Percentiles rank a stretch among this genome's conserved stretches.
Evolutionary conservation across 2,329 filamentous ascomycete species (phyloP).

Genomic region (Fusarium napiforme): DNA sequence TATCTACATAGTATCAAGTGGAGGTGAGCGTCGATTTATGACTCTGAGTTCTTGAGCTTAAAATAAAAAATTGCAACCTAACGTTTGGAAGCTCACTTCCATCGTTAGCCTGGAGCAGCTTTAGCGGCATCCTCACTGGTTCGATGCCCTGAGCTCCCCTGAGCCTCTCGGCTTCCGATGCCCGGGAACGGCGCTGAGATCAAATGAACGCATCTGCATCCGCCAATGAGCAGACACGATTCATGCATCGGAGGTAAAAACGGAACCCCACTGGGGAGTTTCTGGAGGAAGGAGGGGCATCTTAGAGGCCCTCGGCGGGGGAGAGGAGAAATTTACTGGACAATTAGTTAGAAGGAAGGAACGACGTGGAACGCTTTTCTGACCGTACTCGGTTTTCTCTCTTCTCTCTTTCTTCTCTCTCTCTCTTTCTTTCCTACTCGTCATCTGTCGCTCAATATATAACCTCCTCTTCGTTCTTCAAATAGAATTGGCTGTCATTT

Average conservation of each 20-base stretch:
- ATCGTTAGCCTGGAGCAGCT: neutral
- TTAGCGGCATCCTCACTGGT: slow-evolving; percentile 19
- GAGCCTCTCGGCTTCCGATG: slow-evolving; percentile 39
- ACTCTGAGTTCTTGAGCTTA: slow-evolving; percentile 7
- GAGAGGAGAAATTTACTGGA: slow-evolving; percentile 38
- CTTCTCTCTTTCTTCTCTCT: slow-evolving; percentile 3
- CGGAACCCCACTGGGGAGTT: slow-evolving; percentile 36
- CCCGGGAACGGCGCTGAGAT: slow-evolving; percentile 42
- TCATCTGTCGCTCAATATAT: slow-evolving; percentile 28
- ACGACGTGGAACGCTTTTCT: slow-evolving; percentile 25
- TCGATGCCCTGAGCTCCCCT: slow-evolving; percentile 21
- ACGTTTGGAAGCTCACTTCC: slow-evolving; percentile 10
- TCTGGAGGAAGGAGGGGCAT: slow-evolving; percentile 31
- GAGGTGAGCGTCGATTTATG: slow-evolving; percentile 1
- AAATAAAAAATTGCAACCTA: neutral
- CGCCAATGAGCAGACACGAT: slow-evolving; percentile 32
- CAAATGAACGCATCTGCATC: neutral
- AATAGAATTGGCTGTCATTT: neutral
- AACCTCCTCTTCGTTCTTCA: neutral
- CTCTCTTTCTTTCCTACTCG: slow-evolving; percentile 9
- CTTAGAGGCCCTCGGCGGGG: slow-evolving; percentile 18
- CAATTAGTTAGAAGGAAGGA: slow-evolving; percentile 13
- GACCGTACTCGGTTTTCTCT: slow-evolving; percentile 11
- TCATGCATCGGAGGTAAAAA: slow-evolving; percentile 38
- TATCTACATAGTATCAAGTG: neutral